phyloP scores from a whole-genome alignment of 108 stramenopile species.

The Cyclotella atomus region DNA sequence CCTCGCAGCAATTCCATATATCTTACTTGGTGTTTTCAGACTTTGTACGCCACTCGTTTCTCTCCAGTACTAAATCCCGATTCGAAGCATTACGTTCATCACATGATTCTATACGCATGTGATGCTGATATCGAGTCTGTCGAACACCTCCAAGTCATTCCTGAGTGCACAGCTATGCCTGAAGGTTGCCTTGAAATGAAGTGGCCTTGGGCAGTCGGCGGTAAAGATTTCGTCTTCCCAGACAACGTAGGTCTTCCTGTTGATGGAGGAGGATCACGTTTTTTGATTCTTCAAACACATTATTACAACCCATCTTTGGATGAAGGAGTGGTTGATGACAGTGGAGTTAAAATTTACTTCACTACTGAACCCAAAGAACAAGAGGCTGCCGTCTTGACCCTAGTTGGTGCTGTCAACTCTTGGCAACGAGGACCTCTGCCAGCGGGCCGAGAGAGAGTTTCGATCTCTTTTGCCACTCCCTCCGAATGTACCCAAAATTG shows the following conservation, averaged over 20 bases:
- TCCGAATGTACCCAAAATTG: constrained; percentile 9
- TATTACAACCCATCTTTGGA: constrained; percentile 8
- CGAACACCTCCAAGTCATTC: constrained; percentile 1
- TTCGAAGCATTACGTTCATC: neutral
- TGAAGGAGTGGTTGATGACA: constrained; percentile 1
- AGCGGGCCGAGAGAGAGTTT: constrained; percentile 1
- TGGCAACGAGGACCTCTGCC: constrained; percentile 4
- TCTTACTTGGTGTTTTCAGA: neutral
- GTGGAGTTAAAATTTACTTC: neutral
- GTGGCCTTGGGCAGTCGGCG: constrained; percentile 8
- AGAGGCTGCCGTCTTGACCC: neutral
- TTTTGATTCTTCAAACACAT: constrained; percentile 1
- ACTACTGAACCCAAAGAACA: neutral
- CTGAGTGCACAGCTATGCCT: constrained; percentile 5
- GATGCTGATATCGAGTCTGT: neutral
- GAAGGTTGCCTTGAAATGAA: neutral
- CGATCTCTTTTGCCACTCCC: neutral
- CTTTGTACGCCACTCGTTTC: neutral
- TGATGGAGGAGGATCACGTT: neutral
- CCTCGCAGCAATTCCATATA: neutral
- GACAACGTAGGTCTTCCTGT: constrained; percentile 1
- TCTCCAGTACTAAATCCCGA: neutral
- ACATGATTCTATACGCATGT: constrained; percentile 15
- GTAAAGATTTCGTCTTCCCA: neutral
- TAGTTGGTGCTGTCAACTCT: neutral